Evolutionary conservation across 192 early-diverging fungal species (phyloP).

Genomic region (Backusella macrospora): DNA sequence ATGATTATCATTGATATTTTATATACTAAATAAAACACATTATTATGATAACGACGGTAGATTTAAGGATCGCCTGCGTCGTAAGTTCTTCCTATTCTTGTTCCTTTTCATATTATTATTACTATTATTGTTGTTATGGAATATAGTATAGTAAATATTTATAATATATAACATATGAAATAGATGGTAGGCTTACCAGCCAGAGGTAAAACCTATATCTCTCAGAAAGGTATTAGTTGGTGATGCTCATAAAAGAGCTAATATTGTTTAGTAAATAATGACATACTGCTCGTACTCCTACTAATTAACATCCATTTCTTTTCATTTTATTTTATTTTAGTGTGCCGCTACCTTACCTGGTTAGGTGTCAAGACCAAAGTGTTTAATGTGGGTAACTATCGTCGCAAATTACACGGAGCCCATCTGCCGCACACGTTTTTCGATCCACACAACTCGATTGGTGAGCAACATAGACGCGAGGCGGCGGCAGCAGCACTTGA

Average conservation of each 20-base stretch:
- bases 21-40: background rate
- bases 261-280: background rate
- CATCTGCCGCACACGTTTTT: conserved; percentile 84
- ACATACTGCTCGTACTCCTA: background rate
- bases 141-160: too few relatives aligned
- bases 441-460: conserved; percentile 79
- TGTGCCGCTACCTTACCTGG: conserved; percentile 94
- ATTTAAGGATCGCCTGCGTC: conserved; percentile 34
- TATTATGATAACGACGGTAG: background rate
- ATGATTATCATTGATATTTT: background rate
- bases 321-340: conserved; percentile 37
- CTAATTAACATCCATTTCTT: background rate
- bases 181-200: conserved; percentile 92
- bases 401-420: conserved; percentile 84
- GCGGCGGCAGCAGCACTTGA: conserved; percentile 83
- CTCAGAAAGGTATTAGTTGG: conserved; percentile 70
- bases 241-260: background rate
- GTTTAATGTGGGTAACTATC: conserved; percentile 98
- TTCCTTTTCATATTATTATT: too few relatives aligned
- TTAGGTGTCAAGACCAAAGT: conserved; percentile 92
- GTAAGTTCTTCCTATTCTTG: conserved; percentile 24
- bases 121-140: too few relatives aligned
- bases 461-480: conserved; percentile 70
- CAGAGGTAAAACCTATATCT: conserved; percentile 96
- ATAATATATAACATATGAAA: too few relatives aligned